Evolutionary conservation across 1,284 basidiomycete genomes (phyloP).

Genomic region (Ceratobasidium sp.): DNA sequence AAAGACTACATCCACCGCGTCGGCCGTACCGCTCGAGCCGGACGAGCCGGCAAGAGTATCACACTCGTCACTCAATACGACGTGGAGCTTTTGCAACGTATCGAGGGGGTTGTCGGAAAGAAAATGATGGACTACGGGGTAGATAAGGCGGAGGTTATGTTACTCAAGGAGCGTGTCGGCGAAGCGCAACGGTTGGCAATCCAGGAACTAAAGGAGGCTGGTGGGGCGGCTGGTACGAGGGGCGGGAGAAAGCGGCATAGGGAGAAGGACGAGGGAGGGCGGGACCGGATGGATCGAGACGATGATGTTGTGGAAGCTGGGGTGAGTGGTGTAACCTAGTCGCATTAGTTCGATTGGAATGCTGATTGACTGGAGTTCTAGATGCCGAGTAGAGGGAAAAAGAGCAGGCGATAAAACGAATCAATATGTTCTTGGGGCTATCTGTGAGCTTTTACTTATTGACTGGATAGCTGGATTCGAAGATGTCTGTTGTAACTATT

Average conservation of each 20-base stretch:
- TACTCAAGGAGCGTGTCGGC: constrained; percentile 90
- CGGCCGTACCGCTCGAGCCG: constrained; percentile 96
- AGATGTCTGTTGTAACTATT: too few species aligned
- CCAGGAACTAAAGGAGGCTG: constrained; percentile 74
- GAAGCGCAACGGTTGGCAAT: constrained; percentile 89
- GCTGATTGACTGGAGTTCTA: neutral
- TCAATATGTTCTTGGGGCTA: too few species aligned
- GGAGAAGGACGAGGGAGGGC: constrained; percentile 62
- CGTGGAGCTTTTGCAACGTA: constrained; percentile 95
- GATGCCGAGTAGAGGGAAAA: constrained; percentile 30
- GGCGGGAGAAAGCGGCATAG: constrained; percentile 69
- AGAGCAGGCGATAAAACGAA: constrained; percentile 13
- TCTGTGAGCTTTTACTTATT: neutral
- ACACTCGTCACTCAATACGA: constrained; percentile 99
- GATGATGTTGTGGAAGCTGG: constrained; percentile 89
- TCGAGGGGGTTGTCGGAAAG: constrained; percentile 92
- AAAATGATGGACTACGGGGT: constrained; percentile 93
- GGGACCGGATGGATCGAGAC: constrained; percentile 84
- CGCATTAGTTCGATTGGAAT: neutral
- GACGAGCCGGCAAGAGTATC: constrained; percentile 93
- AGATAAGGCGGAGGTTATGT: constrained; percentile 90
- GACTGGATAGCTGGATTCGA: neutral
- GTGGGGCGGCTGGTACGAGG: constrained; percentile 68
- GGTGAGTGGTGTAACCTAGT: constrained; percentile 56
- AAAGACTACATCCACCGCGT: constrained; percentile 99